Conservation (phyloP, 1,284 basidiomycete genomes). For the Wolfiporia cocos region DNA sequence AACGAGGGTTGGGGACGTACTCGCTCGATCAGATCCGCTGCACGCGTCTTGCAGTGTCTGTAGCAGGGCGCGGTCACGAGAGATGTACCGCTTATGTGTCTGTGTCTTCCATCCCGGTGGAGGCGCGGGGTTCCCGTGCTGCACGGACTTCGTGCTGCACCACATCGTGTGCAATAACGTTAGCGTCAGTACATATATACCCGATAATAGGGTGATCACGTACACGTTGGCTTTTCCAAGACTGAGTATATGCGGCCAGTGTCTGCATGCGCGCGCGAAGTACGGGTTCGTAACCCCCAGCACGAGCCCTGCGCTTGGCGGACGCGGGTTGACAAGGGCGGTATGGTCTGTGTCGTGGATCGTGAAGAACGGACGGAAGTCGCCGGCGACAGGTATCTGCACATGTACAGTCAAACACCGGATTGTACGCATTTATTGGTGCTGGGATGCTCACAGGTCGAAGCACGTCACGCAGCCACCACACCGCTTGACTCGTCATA, state of each 20-base stretch:
- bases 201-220: too few species aligned
- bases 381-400: slow-evolving; percentile 79
- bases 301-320: slow-evolving; percentile 80
- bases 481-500: slow-evolving; percentile 77
- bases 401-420: background rate
- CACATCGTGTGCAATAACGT: too few species aligned
- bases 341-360: slow-evolving; percentile 89
- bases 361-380: slow-evolving; percentile 92
- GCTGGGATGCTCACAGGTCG: slow-evolving; percentile 56
- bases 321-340: slow-evolving; percentile 72
- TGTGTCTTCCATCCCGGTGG: slow-evolving; percentile 71
- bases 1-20: too few species aligned
- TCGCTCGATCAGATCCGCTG: slow-evolving; percentile 38
- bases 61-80: slow-evolving; percentile 75
- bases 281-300: slow-evolving; percentile 95
- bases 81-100: slow-evolving; percentile 79
- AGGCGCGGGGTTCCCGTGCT: slow-evolving; percentile 33
- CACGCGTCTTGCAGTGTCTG: slow-evolving; percentile 60
- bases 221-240: slow-evolving; percentile 43
- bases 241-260: slow-evolving; percentile 90
- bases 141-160: background rate
- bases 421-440: background rate
- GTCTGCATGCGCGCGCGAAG: slow-evolving; percentile 81
- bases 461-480: slow-evolving; percentile 89
- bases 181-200: too few species aligned